Evolutionary conservation across 352 stramenopile genomes (phyloP).

Genomic region (Globisporangium paddicum): DNA sequence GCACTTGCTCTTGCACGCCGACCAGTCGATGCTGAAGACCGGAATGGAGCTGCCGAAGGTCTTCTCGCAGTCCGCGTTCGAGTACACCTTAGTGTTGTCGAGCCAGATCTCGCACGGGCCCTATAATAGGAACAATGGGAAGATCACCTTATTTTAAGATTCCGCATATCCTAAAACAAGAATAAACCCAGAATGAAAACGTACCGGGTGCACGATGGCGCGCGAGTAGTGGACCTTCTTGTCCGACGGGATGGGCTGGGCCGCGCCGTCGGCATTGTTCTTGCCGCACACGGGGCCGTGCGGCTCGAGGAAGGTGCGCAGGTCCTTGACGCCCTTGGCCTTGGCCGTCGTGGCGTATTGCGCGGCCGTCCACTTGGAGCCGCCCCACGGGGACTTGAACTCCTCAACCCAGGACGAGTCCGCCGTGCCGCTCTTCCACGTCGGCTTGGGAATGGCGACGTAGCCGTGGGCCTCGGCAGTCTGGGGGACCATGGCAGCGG

Average conservation of each 20-base stretch:
- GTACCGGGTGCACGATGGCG: background rate
- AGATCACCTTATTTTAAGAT: too few relatives aligned
- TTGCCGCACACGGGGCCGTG: constrained; percentile 21
- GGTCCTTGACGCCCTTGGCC: constrained; percentile 2
- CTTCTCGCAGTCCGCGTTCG: constrained; percentile 31
- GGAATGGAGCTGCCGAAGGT: constrained; percentile 20
- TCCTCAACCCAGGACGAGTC: background rate
- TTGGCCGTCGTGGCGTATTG: background rate
- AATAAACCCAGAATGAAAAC: too few relatives aligned
- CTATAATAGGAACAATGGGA: constrained; percentile 8
- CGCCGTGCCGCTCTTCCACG: background rate
- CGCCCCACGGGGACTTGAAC: background rate
- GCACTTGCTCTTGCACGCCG: constrained; percentile 31
- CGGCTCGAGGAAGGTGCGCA: constrained; percentile 1
- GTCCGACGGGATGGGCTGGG: constrained; percentile 28
- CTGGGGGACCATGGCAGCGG: background rate
- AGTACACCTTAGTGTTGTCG: constrained; percentile 31
- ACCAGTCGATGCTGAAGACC: constrained; percentile 26
- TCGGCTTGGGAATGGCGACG: background rate
- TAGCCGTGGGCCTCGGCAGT: background rate
- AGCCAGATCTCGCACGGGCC: constrained; percentile 45
- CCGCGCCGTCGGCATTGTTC: constrained; percentile 20
- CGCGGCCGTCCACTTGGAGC: background rate
- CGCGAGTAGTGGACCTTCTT: constrained; percentile 14
- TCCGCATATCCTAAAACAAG: too few relatives aligned